These are phyloP conservation scores for Cyberlindnera mrakii DNA, from an alignment of 805 yeast genomes.

Conservation along the genomic window DNA sequence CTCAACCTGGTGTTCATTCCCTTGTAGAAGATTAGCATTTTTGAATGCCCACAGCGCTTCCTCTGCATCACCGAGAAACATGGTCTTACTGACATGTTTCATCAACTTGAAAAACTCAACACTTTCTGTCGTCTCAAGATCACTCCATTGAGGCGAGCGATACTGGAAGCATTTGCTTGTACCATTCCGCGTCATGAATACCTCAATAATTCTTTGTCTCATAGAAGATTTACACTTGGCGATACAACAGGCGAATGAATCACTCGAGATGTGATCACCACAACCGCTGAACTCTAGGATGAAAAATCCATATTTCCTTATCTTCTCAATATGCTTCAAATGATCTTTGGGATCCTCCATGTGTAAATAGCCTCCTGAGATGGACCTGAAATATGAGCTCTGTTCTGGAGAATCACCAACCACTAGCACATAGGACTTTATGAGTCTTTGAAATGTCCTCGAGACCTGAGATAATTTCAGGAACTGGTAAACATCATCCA, in stretches of 20 bases:
- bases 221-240: slow-evolving; percentile 3
- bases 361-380: slow-evolving; percentile 3
- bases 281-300: slow-evolving; percentile 11
- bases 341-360: slow-evolving; percentile 1
- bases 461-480: slow-evolving; percentile 11
- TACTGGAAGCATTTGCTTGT: slow-evolving; percentile 1
- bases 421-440: slow-evolving; percentile 13
- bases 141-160: background rate
- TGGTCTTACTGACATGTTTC: slow-evolving; percentile 8
- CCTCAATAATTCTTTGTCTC: slow-evolving; percentile 11
- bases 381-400: slow-evolving; percentile 9
- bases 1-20: background rate
- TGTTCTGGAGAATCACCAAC: slow-evolving; percentile 13
- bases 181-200: slow-evolving; percentile 4
- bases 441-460: slow-evolving; percentile 9
- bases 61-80: slow-evolving; percentile 9
- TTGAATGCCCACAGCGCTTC: slow-evolving; percentile 1
- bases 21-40: background rate
- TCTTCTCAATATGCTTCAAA: background rate
- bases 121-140: background rate
- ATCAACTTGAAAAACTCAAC: slow-evolving; percentile 4
- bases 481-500: slow-evolving; percentile 17
- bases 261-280: slow-evolving; percentile 1
- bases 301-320: slow-evolving; percentile 8
- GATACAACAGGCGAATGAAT: slow-evolving; percentile 6